Evolutionary conservation across 2,329 filamentous ascomycete genomes (phyloP).

Genomic region (Pseudogymnoascus sp.): DNA sequence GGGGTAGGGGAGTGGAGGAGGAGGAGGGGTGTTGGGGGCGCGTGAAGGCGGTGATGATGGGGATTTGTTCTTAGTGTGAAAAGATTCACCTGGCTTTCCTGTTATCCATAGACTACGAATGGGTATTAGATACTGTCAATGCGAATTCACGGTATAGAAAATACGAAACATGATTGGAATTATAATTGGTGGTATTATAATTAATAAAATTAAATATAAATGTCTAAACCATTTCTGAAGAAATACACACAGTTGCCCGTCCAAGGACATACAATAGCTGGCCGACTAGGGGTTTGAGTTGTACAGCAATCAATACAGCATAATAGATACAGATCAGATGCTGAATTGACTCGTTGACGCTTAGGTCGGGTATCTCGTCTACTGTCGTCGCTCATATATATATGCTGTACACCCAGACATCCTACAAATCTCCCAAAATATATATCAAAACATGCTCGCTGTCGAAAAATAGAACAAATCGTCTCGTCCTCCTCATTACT

Average conservation of each 20-base stretch:
- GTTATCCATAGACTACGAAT: background rate
- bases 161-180: background rate
- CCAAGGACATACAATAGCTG: background rate
- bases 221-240: background rate
- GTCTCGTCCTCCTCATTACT: background rate
- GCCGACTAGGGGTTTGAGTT: background rate
- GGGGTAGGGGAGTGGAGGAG: constrained; percentile 76
- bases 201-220: background rate
- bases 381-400: constrained; percentile 1
- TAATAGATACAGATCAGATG: background rate
- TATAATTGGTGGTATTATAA: background rate
- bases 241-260: background rate
- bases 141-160: background rate
- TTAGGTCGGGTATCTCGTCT: constrained; percentile 2
- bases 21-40: constrained; percentile 43
- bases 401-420: background rate
- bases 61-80: background rate
- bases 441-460: background rate
- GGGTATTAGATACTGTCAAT: background rate
- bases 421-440: background rate
- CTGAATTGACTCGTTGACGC: constrained; percentile 1
- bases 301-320: background rate
- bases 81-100: background rate
- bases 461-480: background rate
- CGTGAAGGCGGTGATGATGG: background rate